A percentile compares a stretch with the other conserved stretches of the same genome.
These are phyloP conservation scores for Schizosaccharomyces japonicus DNA, from an alignment of 805 yeast genomes.

Conservation along the genomic window DNA sequence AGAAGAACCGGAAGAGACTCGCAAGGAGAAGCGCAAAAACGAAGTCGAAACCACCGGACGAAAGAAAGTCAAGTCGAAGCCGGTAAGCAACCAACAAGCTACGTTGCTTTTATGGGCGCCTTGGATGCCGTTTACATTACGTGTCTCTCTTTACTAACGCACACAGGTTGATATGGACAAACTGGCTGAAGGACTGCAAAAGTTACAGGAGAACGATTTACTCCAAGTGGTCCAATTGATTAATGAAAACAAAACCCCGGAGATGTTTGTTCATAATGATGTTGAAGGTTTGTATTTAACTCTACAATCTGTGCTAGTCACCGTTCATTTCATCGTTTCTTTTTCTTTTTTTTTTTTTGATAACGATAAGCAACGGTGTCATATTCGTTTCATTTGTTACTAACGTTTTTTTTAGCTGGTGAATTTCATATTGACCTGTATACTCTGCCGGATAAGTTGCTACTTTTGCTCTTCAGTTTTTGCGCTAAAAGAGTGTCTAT, in stretches of 20 bases:
- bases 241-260: constrained; percentile 80
- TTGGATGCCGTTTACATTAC: not conserved
- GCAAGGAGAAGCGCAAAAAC: constrained; percentile 19
- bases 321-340: not conserved
- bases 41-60: constrained; percentile 15
- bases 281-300: constrained; percentile 27
- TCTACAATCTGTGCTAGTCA: not conserved
- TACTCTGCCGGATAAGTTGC: constrained; percentile 72
- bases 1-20: constrained; percentile 9
- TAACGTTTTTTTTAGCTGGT: constrained; percentile 35
- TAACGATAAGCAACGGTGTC: not conserved
- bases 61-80: constrained; percentile 19
- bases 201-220: constrained; percentile 73
- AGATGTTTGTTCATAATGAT: constrained; percentile 86
- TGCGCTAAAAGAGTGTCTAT: constrained; percentile 6
- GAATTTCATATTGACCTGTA: constrained; percentile 90
- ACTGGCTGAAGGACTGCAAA: constrained; percentile 71
- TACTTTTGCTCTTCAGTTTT: constrained; percentile 85
- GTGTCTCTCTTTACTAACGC: constrained; percentile 8
- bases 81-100: constrained; percentile 37
- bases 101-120: not conserved
- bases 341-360: not conserved
- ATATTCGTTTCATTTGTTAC: too few relatives aligned
- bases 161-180: constrained; percentile 53
- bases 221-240: constrained; percentile 93